phyloP scores from a whole-genome alignment of 1,284 basidiomycete species.

The Boletus sp. region DNA sequence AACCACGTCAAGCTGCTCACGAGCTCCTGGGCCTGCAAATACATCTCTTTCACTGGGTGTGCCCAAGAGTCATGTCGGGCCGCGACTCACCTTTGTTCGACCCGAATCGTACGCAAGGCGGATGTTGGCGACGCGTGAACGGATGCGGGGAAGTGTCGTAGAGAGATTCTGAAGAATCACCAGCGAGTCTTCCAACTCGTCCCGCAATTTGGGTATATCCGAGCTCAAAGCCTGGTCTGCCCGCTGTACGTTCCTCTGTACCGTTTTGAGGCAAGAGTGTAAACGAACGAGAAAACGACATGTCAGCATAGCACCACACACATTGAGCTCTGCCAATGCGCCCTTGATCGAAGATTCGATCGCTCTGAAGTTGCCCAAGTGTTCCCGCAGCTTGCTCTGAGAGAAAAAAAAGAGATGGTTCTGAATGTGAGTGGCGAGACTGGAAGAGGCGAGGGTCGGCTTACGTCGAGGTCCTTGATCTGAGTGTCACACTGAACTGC shows the following conservation, averaged over 20 bases:
- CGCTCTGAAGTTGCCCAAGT: constrained; percentile 65
- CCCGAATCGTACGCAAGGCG: constrained; percentile 65
- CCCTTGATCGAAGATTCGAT: constrained; percentile 65
- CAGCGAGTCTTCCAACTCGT: constrained; percentile 55
- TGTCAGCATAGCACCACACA: constrained; percentile 24
- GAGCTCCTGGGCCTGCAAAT: constrained; percentile 52
- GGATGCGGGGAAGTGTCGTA: constrained; percentile 54
- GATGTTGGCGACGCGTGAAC: constrained; percentile 56
- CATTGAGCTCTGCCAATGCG: constrained; percentile 54
- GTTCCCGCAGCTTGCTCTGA: constrained; percentile 60
- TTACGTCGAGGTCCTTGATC: constrained; percentile 68
- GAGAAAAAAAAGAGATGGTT: background rate
- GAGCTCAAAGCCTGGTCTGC: constrained; percentile 51
- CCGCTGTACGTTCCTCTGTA: constrained; percentile 53
- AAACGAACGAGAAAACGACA: background rate
- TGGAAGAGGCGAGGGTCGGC: constrained; percentile 9
- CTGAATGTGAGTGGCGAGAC: background rate
- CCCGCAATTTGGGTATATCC: constrained; percentile 57
- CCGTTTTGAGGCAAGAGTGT: background rate
- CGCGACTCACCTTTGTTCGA: constrained; percentile 48
- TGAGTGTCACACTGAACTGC: constrained; percentile 54
- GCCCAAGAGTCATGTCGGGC: background rate
- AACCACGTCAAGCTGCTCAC: constrained; percentile 63
- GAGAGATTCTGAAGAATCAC: constrained; percentile 48
- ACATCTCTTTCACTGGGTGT: background rate